phyloP scores from a whole-genome alignment of 371 early-diverging fungal species.

The Apophysomyces sp. region DNA sequence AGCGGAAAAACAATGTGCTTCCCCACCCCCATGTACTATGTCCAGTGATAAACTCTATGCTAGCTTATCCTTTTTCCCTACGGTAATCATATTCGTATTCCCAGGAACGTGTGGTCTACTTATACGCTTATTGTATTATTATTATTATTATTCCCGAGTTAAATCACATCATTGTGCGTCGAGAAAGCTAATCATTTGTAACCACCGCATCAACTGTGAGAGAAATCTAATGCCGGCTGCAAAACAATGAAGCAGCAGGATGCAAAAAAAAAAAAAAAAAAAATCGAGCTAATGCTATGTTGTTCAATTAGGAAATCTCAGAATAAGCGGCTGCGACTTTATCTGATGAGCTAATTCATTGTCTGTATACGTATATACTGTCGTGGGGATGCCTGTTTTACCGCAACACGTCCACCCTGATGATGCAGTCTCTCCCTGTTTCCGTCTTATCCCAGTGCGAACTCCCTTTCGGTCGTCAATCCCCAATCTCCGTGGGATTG shows the following conservation, averaged over 20 bases:
- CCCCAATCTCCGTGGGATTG: slow-evolving; percentile 2
- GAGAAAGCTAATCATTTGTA: not conserved
- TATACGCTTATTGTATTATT: not conserved
- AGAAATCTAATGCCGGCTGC: not conserved
- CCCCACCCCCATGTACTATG: not conserved
- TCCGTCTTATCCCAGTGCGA: not conserved
- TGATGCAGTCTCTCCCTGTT: slow-evolving; percentile 2
- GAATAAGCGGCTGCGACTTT: not conserved
- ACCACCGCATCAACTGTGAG: not conserved
- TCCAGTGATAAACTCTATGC: not conserved
- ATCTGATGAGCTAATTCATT: not conserved
- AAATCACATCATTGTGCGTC: not conserved
- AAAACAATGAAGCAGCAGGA: not conserved
- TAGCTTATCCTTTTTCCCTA: not conserved
- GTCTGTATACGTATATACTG: not conserved
- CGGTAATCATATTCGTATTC: not conserved
- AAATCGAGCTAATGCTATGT: not conserved
- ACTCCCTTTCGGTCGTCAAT: not conserved
- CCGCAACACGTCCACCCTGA: not conserved
- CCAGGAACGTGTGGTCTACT: not conserved
- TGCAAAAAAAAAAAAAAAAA: too few species aligned
- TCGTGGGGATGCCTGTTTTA: not conserved
- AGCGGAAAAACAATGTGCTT: not conserved
- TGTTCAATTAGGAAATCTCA: not conserved
- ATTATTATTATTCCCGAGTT: not conserved